Base-by-base conservation (phyloP, 2,329 filamentous ascomycete species). In the Colletotrichum australisinense region DNA sequence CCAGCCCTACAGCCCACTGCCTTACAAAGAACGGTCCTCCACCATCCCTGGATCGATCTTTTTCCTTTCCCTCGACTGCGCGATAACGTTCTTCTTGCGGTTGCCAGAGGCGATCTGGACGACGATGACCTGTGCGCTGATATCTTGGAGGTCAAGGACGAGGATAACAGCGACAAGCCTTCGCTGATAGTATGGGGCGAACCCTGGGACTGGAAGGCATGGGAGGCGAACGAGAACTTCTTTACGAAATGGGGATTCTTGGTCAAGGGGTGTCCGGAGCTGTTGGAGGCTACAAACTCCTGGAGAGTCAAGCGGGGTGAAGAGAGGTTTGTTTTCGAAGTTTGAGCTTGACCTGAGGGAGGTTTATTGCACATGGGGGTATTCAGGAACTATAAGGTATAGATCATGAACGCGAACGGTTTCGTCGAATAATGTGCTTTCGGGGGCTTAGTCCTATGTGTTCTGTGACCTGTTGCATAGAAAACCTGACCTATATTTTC, bases 131-230 rank as follows among this genome's bases (percentile, higher is more conserved):
- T 72, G 1, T 72, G 69, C 30, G 19, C 11, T 14, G 69, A 72
- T 42, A 38, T 73, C 2, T 53, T 74, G 14, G 63, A 67, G 24
- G 22, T 63, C 12, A 66, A 32, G 52, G 58, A 56, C 12, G 63
- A 55, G 26, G 38, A 55, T 16, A 26, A 16, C 3, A 42, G 58
- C 5, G 53, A 24, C 5, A 68, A 68, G 49, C 78, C 80, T 24
- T 81, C 79, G 2, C 57, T 89, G 1, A 79, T 88, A 11, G 84
- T 88, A 1, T 89, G 87, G 87, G 85, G 86, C 0, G 83, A 86
- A 4, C 80, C 87, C 0, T 85, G 82, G 79, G 81, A 88, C 55
- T 66, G 79, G 1, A 72, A 72, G 0, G 84, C 81, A 14, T 89
- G 87, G 88, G 87, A 89, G 73, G 79, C 85, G 1, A 87, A 82